Evolutionary conservation across 345 rosid genomes (phyloP).

Genomic region (Iberis pinnata): DNA sequence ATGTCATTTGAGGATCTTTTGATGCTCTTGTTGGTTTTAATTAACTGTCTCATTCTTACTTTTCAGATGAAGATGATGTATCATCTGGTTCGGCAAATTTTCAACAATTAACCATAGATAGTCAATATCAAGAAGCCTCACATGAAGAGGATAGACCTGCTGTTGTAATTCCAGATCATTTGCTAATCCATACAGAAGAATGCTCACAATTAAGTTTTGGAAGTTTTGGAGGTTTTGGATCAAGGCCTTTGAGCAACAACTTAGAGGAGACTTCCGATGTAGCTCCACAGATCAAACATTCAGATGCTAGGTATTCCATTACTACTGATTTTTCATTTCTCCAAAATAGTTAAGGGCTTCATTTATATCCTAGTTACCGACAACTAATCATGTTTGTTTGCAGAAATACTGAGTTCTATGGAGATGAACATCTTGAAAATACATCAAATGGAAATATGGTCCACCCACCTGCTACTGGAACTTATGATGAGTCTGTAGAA

Average conservation of each 20-base stretch:
- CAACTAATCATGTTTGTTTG: neutral
- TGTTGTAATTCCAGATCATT: slow-evolving; percentile 89
- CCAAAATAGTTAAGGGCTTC: neutral
- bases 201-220: slow-evolving; percentile 96
- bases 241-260: slow-evolving; percentile 48
- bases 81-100: slow-evolving; percentile 45
- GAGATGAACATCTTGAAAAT: slow-evolving; percentile 61
- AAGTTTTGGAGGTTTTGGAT: slow-evolving; percentile 68
- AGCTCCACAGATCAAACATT: slow-evolving; percentile 39
- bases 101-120: slow-evolving; percentile 50
- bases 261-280: slow-evolving; percentile 55
- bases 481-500: slow-evolving; percentile 54
- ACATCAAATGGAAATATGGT: slow-evolving; percentile 48
- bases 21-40: slow-evolving; percentile 1
- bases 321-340: neutral
- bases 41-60: slow-evolving; percentile 10
- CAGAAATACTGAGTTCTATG: slow-evolving; percentile 68
- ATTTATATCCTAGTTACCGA: neutral
- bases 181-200: slow-evolving; percentile 71
- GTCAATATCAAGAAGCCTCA: slow-evolving; percentile 40
- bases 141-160: slow-evolving; percentile 65
- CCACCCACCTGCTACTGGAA: slow-evolving; percentile 42
- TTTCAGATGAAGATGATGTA: slow-evolving; percentile 58
- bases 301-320: slow-evolving; percentile 56
- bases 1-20: slow-evolving; percentile 3